Evolutionary conservation across 2,329 filamentous ascomycete genomes (phyloP).

Genomic region (Pestalotiopsis sp.): DNA sequence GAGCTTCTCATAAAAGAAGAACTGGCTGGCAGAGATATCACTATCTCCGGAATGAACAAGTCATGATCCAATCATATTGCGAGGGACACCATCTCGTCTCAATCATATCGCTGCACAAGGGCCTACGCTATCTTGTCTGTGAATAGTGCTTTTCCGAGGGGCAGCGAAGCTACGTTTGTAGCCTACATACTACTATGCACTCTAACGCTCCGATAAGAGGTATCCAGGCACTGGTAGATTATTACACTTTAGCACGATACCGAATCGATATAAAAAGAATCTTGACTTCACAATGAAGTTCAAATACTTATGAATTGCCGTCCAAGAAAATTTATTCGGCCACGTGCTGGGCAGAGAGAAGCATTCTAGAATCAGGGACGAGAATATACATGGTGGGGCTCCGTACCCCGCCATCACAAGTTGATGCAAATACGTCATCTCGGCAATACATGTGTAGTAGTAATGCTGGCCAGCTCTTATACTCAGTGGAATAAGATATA

Average conservation of each 20-base stretch:
- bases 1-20: neutral
- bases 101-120: neutral
- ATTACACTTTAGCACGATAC: too few relatives aligned
- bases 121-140: slow-evolving; percentile 1
- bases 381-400: neutral
- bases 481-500: neutral
- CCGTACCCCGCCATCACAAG: neutral
- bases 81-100: neutral
- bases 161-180: neutral
- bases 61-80: slow-evolving; percentile 5
- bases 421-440: neutral
- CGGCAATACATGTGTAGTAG: neutral
- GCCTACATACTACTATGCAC: neutral
- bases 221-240: too few relatives aligned
- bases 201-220: neutral
- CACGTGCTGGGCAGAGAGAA: too few relatives aligned
- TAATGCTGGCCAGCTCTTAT: neutral
- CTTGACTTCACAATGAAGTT: too few relatives aligned
- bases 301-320: too few relatives aligned
- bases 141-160: slow-evolving; percentile 22
- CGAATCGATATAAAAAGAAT: too few relatives aligned
- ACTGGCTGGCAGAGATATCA: neutral
- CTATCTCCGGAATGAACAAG: neutral
- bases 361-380: neutral
- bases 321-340: too few relatives aligned